Conservation (phyloP, 805 yeast species). For the Spathaspora girioi region DNA sequence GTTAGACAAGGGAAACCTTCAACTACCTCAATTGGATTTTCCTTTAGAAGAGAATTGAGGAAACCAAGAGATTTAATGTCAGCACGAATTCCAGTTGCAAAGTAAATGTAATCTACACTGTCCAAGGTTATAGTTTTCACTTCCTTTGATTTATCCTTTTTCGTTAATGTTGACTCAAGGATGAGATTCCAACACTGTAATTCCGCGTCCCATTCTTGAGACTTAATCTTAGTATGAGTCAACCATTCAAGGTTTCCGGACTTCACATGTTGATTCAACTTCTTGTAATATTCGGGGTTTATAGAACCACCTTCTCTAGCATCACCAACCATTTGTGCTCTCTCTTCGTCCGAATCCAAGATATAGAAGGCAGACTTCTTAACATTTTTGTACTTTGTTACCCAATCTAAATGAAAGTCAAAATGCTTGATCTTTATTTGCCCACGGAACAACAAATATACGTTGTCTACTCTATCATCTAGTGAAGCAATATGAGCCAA, state of each 20-base stretch:
- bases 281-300: constrained; percentile 40
- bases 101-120: constrained; percentile 31
- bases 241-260: constrained; percentile 26
- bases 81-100: constrained; percentile 40
- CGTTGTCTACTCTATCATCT: constrained; percentile 23
- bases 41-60: constrained; percentile 22
- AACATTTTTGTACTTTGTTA: constrained; percentile 44
- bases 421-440: constrained; percentile 42
- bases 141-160: neutral
- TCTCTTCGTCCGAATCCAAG: constrained; percentile 39
- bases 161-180: constrained; percentile 3
- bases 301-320: constrained; percentile 46
- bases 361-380: constrained; percentile 42
- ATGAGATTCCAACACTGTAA: constrained; percentile 21
- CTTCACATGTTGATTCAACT: constrained; percentile 24
- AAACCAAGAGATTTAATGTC: constrained; percentile 25
- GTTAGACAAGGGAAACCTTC: constrained; percentile 41
- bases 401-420: constrained; percentile 49
- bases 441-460: constrained; percentile 33
- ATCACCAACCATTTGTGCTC: constrained; percentile 35
- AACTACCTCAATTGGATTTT: constrained; percentile 28
- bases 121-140: constrained; percentile 1
- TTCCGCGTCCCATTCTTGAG: constrained; percentile 22
- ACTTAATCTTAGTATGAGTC: constrained; percentile 22
- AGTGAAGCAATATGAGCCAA: constrained; percentile 35